Conservation (phyloP, 352 stramenopile species). For the Plasmopara halstedii region DNA sequence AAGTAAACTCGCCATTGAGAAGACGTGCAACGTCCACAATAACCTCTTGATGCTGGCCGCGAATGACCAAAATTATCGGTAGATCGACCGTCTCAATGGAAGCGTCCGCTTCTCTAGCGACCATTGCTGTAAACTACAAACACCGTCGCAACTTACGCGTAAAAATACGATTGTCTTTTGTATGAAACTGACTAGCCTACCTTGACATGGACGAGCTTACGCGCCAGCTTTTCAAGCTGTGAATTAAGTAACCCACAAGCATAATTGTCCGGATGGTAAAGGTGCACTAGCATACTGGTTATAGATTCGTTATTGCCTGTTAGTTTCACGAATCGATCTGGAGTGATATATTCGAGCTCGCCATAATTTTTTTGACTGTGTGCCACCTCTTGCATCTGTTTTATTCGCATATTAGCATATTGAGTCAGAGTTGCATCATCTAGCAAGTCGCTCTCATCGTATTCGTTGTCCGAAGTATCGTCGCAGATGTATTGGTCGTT, state of each 20-base stretch:
- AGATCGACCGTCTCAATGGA: slow-evolving; percentile 60
- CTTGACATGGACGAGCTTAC: slow-evolving; percentile 53
- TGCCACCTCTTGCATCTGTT: slow-evolving; percentile 46
- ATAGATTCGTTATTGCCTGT: slow-evolving; percentile 3
- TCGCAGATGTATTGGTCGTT: slow-evolving; percentile 13
- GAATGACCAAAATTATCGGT: slow-evolving; percentile 62
- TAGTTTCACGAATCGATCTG: slow-evolving; percentile 49
- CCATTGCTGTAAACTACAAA: slow-evolving; percentile 48
- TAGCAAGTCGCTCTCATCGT: slow-evolving; percentile 39
- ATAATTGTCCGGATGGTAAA: slow-evolving; percentile 69
- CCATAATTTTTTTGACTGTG: slow-evolving; percentile 36
- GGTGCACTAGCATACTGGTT: slow-evolving; percentile 40
- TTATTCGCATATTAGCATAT: slow-evolving; percentile 56
- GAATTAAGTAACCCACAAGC: slow-evolving; percentile 62
- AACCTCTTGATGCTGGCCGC: slow-evolving; percentile 45
- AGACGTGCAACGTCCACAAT: slow-evolving; percentile 45
- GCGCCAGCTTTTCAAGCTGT: slow-evolving; percentile 48
- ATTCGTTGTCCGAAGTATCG: slow-evolving; percentile 30
- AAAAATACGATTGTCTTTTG: no score
- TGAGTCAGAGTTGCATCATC: slow-evolving; percentile 50
- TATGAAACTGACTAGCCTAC: slow-evolving; percentile 13
- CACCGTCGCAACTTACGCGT: background rate
- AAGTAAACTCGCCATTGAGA: slow-evolving; percentile 61
- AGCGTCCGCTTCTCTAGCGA: slow-evolving; percentile 56
- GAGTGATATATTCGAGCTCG: slow-evolving; percentile 45